Evolutionary conservation across 805 yeast genomes (phyloP).

Genomic region (Wickerhamiella musiphila): DNA sequence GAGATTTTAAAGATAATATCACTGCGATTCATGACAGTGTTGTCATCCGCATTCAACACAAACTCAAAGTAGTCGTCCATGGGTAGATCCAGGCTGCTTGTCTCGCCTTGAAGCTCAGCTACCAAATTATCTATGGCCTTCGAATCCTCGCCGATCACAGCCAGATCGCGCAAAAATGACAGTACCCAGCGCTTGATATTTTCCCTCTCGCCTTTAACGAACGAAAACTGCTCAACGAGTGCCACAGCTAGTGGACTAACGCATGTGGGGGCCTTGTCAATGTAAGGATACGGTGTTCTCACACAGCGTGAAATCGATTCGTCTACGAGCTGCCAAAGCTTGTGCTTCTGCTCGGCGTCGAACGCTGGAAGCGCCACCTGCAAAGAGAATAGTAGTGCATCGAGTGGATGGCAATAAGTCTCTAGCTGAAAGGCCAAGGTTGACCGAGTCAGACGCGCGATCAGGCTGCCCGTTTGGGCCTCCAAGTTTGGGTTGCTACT

Average conservation of each 20-base stretch:
- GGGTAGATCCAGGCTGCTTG: slow-evolving; percentile 1
- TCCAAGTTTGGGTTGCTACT: slow-evolving; percentile 20
- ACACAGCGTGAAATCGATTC: slow-evolving; percentile 57
- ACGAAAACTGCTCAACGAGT: slow-evolving; percentile 37
- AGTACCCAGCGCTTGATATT: slow-evolving; percentile 7
- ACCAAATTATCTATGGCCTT: not conserved
- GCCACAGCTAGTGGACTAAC: slow-evolving; percentile 43
- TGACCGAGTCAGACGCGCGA: slow-evolving; percentile 32
- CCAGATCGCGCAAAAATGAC: slow-evolving; percentile 10
- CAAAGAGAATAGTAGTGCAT: slow-evolving; percentile 37
- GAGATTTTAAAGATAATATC: slow-evolving; percentile 14
- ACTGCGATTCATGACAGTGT: slow-evolving; percentile 5
- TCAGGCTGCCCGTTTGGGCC: slow-evolving; percentile 31
- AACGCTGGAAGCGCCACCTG: slow-evolving; percentile 12
- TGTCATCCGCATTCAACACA: slow-evolving; percentile 10
- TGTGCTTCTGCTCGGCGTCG: slow-evolving; percentile 12
- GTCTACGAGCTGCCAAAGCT: slow-evolving; percentile 51
- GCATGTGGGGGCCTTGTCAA: slow-evolving; percentile 34
- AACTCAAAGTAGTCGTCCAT: slow-evolving; percentile 14
- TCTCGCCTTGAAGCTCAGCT: not conserved
- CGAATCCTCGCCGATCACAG: slow-evolving; percentile 12
- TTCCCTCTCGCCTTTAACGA: slow-evolving; percentile 1
- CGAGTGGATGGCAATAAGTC: slow-evolving; percentile 35
- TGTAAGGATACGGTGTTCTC: slow-evolving; percentile 67
- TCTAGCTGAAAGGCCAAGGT: slow-evolving; percentile 38